A percentile compares a stretch with the other conserved stretches of the same genome.
phyloP scores from a whole-genome alignment of 1,139 yeast species.

The Blastobotrys aristatus region DNA sequence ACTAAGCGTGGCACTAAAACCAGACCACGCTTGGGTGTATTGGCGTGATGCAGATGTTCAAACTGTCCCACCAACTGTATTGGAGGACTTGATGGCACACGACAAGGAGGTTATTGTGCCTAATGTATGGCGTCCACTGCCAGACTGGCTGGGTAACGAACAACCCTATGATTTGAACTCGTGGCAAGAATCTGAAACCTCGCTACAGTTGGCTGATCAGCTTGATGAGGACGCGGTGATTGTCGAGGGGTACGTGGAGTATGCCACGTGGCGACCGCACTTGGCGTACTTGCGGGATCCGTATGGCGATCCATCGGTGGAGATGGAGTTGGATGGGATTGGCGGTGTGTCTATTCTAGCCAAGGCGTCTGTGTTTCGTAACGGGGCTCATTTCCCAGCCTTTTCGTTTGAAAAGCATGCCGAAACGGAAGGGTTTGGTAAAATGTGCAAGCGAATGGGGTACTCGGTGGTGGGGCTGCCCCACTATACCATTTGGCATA shows the following conservation, averaged over 20 bases:
- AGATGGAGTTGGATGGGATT: slow-evolving; percentile 84
- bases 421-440: slow-evolving; percentile 91
- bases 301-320: slow-evolving; percentile 78
- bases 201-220: slow-evolving; percentile 67
- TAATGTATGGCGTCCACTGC: slow-evolving; percentile 88
- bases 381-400: slow-evolving; percentile 85
- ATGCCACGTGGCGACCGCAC: slow-evolving; percentile 91
- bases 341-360: slow-evolving; percentile 86
- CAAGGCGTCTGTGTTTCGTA: slow-evolving; percentile 71
- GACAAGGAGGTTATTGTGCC: slow-evolving; percentile 71
- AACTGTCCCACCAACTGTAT: slow-evolving; percentile 53
- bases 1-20: slow-evolving; percentile 55
- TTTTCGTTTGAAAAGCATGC: slow-evolving; percentile 88
- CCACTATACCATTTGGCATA: slow-evolving; percentile 89
- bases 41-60: slow-evolving; percentile 76
- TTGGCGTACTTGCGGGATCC: slow-evolving; percentile 83
- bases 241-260: slow-evolving; percentile 88
- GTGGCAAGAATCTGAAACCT: slow-evolving; percentile 87
- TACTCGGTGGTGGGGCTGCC: slow-evolving; percentile 79
- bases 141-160: slow-evolving; percentile 83
- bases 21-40: slow-evolving; percentile 72
- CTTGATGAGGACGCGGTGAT: slow-evolving; percentile 84
- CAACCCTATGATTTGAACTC: slow-evolving; percentile 89
- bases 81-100: slow-evolving; percentile 64
- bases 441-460: slow-evolving; percentile 76